These are phyloP conservation scores for Alternaria incomplexa DNA, from an alignment of 2,329 filamentous ascomycete genomes.

Conservation along the genomic window DNA sequence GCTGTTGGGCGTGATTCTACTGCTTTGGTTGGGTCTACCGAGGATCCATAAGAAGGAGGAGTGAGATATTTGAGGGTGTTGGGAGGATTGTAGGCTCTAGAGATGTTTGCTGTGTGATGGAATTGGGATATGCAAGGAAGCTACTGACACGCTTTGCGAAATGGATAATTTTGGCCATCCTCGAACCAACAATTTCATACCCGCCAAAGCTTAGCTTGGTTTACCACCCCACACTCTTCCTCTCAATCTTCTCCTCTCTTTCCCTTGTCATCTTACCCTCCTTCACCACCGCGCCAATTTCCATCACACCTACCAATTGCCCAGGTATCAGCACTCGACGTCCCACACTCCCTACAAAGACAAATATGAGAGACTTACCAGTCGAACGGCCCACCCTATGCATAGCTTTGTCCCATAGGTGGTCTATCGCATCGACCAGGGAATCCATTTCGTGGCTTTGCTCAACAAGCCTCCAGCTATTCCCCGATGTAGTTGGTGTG, in stretches of 20 bases:
- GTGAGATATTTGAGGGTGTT: constrained; percentile 7
- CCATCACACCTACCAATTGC: neutral
- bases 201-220: neutral
- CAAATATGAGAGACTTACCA: neutral
- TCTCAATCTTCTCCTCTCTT: neutral
- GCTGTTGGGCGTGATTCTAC: constrained; percentile 57
- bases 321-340: neutral
- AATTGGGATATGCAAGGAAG: neutral
- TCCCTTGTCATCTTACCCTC: neutral
- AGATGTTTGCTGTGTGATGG: neutral
- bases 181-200: neutral
- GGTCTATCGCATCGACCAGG: constrained; percentile 8
- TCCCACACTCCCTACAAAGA: neutral
- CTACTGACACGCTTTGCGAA: neutral
- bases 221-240: neutral
- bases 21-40: constrained; percentile 60
- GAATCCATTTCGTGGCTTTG: neutral
- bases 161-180: neutral
- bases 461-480: neutral
- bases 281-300: neutral
- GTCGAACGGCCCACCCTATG: neutral
- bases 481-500: neutral
- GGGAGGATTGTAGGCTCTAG: neutral
- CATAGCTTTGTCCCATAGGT: constrained; percentile 6
- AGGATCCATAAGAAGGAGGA: constrained; percentile 53